Percentiles rank a stretch among this genome's conserved stretches.
Evolutionary conservation across 192 early-diverging fungal species (phyloP).

Genomic region (Dissophora ornata): DNA sequence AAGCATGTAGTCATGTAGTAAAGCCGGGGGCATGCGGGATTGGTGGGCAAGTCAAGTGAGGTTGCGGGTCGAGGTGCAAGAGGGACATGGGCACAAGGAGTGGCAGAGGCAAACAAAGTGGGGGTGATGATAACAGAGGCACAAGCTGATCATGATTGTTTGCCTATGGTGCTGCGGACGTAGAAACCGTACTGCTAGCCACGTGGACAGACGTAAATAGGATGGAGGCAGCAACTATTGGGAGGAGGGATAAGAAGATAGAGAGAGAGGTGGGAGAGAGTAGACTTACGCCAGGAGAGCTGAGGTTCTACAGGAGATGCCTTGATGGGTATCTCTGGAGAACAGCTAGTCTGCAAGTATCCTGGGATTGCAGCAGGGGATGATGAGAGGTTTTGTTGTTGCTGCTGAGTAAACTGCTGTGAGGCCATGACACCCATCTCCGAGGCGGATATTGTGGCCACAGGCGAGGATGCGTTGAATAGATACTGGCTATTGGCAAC

Average conservation of each 20-base stretch:
- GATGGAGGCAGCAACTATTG: not conserved
- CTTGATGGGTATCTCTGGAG: slow-evolving; percentile 53
- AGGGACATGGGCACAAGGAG: too few relatives aligned
- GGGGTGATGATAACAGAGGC: too few relatives aligned
- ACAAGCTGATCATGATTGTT: too few relatives aligned
- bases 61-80: too few relatives aligned
- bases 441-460: slow-evolving; percentile 12
- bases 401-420: slow-evolving; percentile 2
- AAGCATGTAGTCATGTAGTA: not conserved
- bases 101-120: too few relatives aligned
- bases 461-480: slow-evolving; percentile 29
- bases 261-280: not conserved
- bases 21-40: not conserved
- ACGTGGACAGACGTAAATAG: not conserved
- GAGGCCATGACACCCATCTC: slow-evolving; percentile 14
- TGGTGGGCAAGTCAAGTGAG: too few relatives aligned
- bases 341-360: slow-evolving; percentile 35
- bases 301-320: slow-evolving; percentile 43
- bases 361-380: slow-evolving; percentile 20
- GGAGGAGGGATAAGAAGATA: not conserved
- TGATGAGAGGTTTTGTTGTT: slow-evolving; percentile 11
- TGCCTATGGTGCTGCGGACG: too few relatives aligned
- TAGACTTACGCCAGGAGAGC: slow-evolving; percentile 50
- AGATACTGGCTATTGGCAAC: slow-evolving; percentile 32
- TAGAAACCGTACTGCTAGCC: not conserved